Evolutionary conservation across 78 protist species (phyloP).

Genomic region (Goniomonas avonlea): DNA sequence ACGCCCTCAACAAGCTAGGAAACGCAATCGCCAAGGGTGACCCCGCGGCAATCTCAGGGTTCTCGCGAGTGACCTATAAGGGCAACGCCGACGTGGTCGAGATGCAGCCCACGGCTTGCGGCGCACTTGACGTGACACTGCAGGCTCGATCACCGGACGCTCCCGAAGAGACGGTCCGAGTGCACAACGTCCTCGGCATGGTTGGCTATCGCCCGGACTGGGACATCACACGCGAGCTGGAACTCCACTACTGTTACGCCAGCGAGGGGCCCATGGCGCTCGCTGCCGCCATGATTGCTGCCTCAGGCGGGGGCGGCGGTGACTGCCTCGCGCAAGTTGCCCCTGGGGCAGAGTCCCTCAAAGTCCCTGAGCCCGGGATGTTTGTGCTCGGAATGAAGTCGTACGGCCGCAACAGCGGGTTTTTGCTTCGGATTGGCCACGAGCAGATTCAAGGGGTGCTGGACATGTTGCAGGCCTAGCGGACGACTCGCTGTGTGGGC

Average conservation of each 20-base stretch:
- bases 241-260: background rate
- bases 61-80: background rate
- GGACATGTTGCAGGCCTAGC: too few relatives aligned
- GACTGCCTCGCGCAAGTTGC: background rate
- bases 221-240: background rate
- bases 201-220: background rate
- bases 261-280: background rate
- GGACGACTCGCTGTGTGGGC: too few relatives aligned
- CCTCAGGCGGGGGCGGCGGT: background rate
- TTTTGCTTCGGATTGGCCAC: background rate
- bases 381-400: background rate
- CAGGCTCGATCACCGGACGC: background rate
- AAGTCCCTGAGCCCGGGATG: background rate
- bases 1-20: background rate
- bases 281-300: background rate
- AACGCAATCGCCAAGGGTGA: background rate
- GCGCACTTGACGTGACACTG: background rate
- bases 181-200: background rate
- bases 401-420: background rate
- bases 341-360: background rate
- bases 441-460: too few relatives aligned
- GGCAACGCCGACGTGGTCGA: background rate
- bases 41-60: background rate
- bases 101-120: background rate
- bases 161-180: background rate